Evolutionary conservation across 2,329 filamentous ascomycete genomes (phyloP).

Genomic region (Mycocentrospora acerina): DNA sequence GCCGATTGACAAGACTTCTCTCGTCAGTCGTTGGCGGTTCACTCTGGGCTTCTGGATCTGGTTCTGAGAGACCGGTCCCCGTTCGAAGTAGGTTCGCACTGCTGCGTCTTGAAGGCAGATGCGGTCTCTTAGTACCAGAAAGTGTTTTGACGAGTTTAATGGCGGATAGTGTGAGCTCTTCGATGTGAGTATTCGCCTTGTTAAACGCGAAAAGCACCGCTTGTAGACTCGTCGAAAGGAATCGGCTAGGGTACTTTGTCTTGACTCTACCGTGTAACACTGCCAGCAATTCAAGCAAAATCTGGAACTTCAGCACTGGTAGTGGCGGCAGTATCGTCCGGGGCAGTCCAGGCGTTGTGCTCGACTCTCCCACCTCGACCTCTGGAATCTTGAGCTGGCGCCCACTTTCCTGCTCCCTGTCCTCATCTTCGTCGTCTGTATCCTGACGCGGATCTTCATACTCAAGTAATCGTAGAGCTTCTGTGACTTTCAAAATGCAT

Average conservation of each 20-base stretch:
- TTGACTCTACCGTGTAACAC: slow-evolving; percentile 74
- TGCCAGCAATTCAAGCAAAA: slow-evolving; percentile 69
- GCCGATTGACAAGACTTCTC: slow-evolving; percentile 60
- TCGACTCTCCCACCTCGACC: slow-evolving; percentile 34
- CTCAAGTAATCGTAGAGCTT: slow-evolving; percentile 65
- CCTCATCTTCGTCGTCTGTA: slow-evolving; percentile 49
- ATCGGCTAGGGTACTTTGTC: slow-evolving; percentile 76
- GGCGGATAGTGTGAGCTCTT: slow-evolving; percentile 69
- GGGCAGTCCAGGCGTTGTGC: slow-evolving; percentile 29
- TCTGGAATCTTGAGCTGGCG: slow-evolving; percentile 21
- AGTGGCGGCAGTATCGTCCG: slow-evolving; percentile 38
- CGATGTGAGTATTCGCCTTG: slow-evolving; percentile 54
- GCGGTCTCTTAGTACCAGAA: slow-evolving; percentile 66
- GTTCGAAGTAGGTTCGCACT: slow-evolving; percentile 48
- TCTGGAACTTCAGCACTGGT: slow-evolving; percentile 62
- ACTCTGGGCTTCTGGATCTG: slow-evolving; percentile 59
- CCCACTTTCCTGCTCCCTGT: slow-evolving; percentile 24
- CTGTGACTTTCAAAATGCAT: slow-evolving; percentile 77
- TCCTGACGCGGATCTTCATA: slow-evolving; percentile 55
- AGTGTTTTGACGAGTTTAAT: slow-evolving; percentile 71
- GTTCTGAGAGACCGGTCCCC: slow-evolving; percentile 41
- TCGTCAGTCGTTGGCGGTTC: slow-evolving; percentile 55
- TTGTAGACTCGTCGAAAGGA: slow-evolving; percentile 74
- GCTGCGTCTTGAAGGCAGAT: slow-evolving; percentile 60
- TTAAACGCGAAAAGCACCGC: slow-evolving; percentile 69